phyloP scores from a whole-genome alignment of 1,284 basidiomycete species.

The Erythrobasidium hasegawianum region DNA sequence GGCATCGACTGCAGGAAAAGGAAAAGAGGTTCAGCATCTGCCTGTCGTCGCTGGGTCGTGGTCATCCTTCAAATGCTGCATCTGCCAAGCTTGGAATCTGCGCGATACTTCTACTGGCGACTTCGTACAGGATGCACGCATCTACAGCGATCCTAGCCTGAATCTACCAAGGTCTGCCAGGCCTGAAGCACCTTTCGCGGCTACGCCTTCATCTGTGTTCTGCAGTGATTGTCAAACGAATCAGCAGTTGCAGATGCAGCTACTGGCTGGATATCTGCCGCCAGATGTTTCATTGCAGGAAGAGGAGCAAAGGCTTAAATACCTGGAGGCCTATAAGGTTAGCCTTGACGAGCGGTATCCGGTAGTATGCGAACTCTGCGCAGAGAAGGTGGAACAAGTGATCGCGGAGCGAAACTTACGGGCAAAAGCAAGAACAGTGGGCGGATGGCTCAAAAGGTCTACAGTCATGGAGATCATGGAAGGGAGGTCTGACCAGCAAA shows the following conservation, averaged over 20 bases:
- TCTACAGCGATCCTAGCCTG: slow-evolving; percentile 2
- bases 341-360: slow-evolving; percentile 77
- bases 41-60: neutral
- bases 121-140: neutral
- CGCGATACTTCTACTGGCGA: neutral
- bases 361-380: slow-evolving; percentile 70
- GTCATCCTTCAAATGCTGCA: slow-evolving; percentile 5
- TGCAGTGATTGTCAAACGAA: slow-evolving; percentile 85
- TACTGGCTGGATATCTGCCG: slow-evolving; percentile 82
- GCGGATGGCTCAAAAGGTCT: slow-evolving; percentile 34
- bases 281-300: slow-evolving; percentile 24
- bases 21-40: neutral
- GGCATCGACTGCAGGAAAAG: neutral
- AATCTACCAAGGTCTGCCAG: neutral
- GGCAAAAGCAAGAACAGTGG: slow-evolving; percentile 70
- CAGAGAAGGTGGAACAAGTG: slow-evolving; percentile 71
- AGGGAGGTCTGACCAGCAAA: too few species aligned
- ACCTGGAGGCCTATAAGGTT: slow-evolving; percentile 65
- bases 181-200: neutral
- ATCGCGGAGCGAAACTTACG: slow-evolving; percentile 70
- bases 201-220: slow-evolving; percentile 55
- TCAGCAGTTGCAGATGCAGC: slow-evolving; percentile 75
- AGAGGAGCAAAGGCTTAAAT: slow-evolving; percentile 58
- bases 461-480: too few species aligned
- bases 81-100: neutral